Evolutionary conservation across 1,139 yeast genomes (phyloP), one percentile per base, ranked within the genome.

Genomic region (Debaryomycetaceae sp.): DNA sequence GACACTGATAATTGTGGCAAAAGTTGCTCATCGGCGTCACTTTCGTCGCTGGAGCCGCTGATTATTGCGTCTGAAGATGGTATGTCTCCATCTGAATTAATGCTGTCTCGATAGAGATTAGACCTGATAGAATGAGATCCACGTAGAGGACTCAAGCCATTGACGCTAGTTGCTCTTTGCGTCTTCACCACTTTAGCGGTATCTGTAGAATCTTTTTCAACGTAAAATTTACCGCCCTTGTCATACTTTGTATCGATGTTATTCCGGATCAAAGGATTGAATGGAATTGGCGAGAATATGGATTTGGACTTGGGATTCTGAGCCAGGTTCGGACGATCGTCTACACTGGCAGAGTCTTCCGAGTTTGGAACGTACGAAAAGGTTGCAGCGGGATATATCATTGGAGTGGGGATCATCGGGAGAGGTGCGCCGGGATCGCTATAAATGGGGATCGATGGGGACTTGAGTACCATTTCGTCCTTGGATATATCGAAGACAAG

Each of bases 361-460:
- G 16, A 15, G 15, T n/a, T 21, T 14, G 14, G 5, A 12, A 12
- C 18, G 19, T 7, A 28, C 8, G 16, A n/a, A 11, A 13, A 16
- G 13, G 18, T 26, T 14, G 19, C 24, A n/a, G 30, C 29, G 34
- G 15, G 44, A 25, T 68, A 60, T 16, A 62, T 48, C 1, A 62
- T 51, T 3, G 85, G 85, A 0, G 86, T 76, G 3, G 76, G 73
- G 18, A 69, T 53, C 7, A 58, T 44, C 0, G 92, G 87, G 3
- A 74, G 55, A 2, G 92, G 92, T 0, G 92, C 90, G 25, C 92
- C 92, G 0, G 92, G 92, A 45, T 80, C 92, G 30, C 63, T 69
- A 41, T 79, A 79, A n/a, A 70, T 55, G 1, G 79, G 79, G 3
- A 61, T 53, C 4, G 63, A 54, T 10, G 49, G 41, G 5, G 16